These are phyloP conservation scores for Aaosphaeria pasadenensis DNA, from an alignment of 2,329 filamentous ascomycete genomes.

Conservation along the genomic window DNA sequence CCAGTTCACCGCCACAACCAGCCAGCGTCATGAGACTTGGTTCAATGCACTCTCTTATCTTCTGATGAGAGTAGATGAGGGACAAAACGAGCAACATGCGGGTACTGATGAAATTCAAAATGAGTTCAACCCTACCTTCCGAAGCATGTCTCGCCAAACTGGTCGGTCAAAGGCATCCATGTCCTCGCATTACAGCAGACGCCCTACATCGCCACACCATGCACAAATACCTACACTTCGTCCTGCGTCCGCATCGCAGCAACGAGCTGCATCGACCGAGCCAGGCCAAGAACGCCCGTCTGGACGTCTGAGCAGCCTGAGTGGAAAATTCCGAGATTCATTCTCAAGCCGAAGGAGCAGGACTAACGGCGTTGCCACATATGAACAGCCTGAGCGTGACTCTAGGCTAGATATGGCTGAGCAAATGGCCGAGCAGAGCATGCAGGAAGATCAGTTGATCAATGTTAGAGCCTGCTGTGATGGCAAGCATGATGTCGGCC, in stretches of 20 bases:
- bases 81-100: constrained; percentile 55
- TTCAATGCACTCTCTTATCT: constrained; percentile 96
- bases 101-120: constrained; percentile 56
- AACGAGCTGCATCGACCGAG: constrained; percentile 30
- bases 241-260: constrained; percentile 39
- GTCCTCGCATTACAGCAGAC: constrained; percentile 73
- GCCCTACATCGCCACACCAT: constrained; percentile 36
- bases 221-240: constrained; percentile 43
- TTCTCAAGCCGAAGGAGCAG: constrained; percentile 49
- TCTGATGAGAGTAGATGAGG: constrained; percentile 65
- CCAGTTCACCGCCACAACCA: constrained; percentile 92
- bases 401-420: constrained; percentile 73
- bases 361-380: constrained; percentile 31
- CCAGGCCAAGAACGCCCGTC: constrained; percentile 43
- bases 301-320: constrained; percentile 43
- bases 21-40: constrained; percentile 96
- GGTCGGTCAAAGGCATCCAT: constrained; percentile 58
- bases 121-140: constrained; percentile 73
- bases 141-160: constrained; percentile 53
- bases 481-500: constrained; percentile 63
- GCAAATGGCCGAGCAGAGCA: constrained; percentile 69
- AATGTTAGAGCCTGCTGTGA: constrained; percentile 97
- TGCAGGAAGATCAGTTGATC: constrained; percentile 72
- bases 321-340: constrained; percentile 46
- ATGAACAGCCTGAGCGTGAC: constrained; percentile 63